These are phyloP conservation scores for Komagataella populi DNA, from an alignment of 805 yeast genomes.

Conservation along the genomic window DNA sequence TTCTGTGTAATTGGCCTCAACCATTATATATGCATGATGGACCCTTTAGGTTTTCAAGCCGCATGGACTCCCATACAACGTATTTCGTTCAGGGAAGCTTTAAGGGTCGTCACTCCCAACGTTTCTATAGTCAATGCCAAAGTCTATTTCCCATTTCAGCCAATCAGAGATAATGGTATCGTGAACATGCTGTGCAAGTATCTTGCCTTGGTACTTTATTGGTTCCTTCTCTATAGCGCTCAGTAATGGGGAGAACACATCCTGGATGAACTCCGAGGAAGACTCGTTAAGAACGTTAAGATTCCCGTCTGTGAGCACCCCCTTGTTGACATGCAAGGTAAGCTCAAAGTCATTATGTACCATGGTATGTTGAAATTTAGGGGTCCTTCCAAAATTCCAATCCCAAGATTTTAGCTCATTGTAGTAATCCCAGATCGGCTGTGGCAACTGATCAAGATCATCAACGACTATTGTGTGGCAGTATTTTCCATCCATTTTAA, in stretches of 20 bases:
- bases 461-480: slow-evolving; percentile 13
- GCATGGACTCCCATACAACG: neutral
- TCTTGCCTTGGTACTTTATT: slow-evolving; percentile 10
- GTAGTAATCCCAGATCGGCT: slow-evolving; percentile 25
- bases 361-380: slow-evolving; percentile 48
- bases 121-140: slow-evolving; percentile 5
- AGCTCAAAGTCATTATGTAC: slow-evolving; percentile 14
- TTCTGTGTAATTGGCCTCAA: neutral
- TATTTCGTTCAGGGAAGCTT: neutral
- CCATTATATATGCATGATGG: neutral
- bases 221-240: slow-evolving; percentile 3
- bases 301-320: slow-evolving; percentile 15
- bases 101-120: slow-evolving; percentile 1
- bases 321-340: slow-evolving; percentile 38
- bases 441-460: slow-evolving; percentile 16
- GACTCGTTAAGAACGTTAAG: slow-evolving; percentile 2
- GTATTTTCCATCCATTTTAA: slow-evolving; percentile 3
- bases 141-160: slow-evolving; percentile 17
- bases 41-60: neutral
- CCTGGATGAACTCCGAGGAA: slow-evolving; percentile 6
- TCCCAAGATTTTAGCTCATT: slow-evolving; percentile 40
- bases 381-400: slow-evolving; percentile 72
- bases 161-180: slow-evolving; percentile 5
- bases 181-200: slow-evolving; percentile 6
- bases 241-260: slow-evolving; percentile 5